Percentiles rank a stretch among this genome's conserved stretches.
These are phyloP conservation scores for Cucurbita maxima DNA, from an alignment of 306 rosid species.

Conservation along the genomic window DNA sequence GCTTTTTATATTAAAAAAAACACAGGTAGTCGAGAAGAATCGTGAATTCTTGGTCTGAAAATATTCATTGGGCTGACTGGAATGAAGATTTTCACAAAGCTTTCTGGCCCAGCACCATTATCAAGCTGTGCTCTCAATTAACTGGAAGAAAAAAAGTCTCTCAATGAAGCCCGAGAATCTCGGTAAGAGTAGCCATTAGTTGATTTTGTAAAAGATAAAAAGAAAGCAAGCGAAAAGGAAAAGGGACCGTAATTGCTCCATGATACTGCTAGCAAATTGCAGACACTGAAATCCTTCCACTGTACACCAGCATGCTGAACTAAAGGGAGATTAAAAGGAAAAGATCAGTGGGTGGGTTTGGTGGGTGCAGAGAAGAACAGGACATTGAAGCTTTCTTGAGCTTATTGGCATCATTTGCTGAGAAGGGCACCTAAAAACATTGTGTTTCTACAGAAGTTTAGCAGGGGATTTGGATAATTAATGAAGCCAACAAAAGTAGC, in stretches of 20 bases:
- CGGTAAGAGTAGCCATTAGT: slow-evolving; percentile 1
- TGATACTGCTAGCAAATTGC: slow-evolving; percentile 4
- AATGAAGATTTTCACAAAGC: background rate
- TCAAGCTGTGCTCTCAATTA: slow-evolving; percentile 15
- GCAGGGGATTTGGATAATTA: background rate
- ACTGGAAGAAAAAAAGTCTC: background rate
- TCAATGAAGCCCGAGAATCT: slow-evolving; percentile 4
- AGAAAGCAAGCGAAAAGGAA: slow-evolving; percentile 8
- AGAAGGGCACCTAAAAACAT: background rate
- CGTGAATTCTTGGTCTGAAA: background rate
- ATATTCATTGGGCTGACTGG: background rate
- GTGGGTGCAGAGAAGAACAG: background rate
- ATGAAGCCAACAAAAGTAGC: background rate
- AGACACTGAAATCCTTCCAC: slow-evolving; percentile 5
- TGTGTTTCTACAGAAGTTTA: background rate
- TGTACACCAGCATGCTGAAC: background rate
- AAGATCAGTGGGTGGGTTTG: slow-evolving; percentile 1
- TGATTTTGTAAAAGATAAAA: slow-evolving; percentile 6
- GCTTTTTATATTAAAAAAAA: background rate
- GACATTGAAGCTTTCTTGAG: background rate
- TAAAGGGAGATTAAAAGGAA: background rate
- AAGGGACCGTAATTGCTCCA: slow-evolving; percentile 6
- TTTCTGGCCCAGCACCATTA: slow-evolving; percentile 23
- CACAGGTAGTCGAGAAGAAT: background rate
- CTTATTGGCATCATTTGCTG: background rate